Evolutionary conservation across 371 early-diverging fungal species (phyloP).

Genomic region (Mortierella sp.): DNA sequence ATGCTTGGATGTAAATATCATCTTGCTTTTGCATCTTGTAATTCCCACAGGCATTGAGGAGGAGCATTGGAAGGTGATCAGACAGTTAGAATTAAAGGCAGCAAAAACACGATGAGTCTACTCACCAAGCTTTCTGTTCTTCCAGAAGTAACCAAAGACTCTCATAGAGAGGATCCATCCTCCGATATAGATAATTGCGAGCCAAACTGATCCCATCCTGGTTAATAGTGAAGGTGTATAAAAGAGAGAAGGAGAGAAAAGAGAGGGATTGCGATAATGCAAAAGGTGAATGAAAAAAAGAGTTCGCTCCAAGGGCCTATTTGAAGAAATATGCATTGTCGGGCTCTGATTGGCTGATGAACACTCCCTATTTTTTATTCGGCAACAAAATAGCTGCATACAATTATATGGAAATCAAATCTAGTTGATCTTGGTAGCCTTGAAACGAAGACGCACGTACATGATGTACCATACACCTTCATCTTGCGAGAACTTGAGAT

Average conservation of each 20-base stretch:
- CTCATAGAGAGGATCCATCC: conserved; percentile 76
- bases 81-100: background rate
- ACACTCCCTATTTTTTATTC: background rate
- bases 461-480: conserved; percentile 71
- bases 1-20: background rate
- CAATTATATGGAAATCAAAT: background rate
- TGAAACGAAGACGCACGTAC: conserved; percentile 68
- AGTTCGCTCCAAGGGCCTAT: background rate
- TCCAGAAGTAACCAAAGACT: conserved; percentile 67
- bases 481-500: conserved; percentile 63
- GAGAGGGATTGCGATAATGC: no score
- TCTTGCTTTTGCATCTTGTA: background rate
- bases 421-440: conserved; percentile 34
- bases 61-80: background rate
- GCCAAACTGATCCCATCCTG: conserved; percentile 55
- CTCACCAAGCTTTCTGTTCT: conserved; percentile 52
- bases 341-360: conserved; percentile 40
- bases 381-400: background rate
- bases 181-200: conserved; percentile 70
- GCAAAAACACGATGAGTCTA: background rate
- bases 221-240: background rate
- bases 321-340: conserved; percentile 37
- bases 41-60: no score
- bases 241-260: conserved; percentile 2
- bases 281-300: background rate